A percentile compares a stretch with the other conserved stretches of the same genome.
Conservation (phyloP, 768 basidiomycete genomes). For the Tylopilus felleus region DNA sequence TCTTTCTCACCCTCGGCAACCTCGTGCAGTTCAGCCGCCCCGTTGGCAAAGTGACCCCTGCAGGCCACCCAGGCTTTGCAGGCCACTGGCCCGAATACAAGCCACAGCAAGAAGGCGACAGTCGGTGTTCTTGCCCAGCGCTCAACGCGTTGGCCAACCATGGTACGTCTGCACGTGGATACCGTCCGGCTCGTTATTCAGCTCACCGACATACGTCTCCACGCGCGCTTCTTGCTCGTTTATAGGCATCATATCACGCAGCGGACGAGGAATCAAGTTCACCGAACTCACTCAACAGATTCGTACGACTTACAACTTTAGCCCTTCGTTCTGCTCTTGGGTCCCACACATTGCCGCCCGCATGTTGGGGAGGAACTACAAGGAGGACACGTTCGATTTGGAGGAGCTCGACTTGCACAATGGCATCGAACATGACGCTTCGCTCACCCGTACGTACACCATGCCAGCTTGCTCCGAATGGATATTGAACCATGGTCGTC, state of each 20-base stretch:
- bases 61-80: conserved; percentile 53
- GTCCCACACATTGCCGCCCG: conserved; percentile 60
- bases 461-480: neutral
- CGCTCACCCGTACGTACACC: conserved; percentile 31
- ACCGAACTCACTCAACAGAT: conserved; percentile 40
- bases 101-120: conserved; percentile 58
- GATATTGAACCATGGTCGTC: neutral
- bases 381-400: conserved; percentile 58
- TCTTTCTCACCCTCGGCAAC: conserved; percentile 18
- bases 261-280: conserved; percentile 72
- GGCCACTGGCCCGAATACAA: conserved; percentile 71
- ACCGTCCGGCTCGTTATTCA: no score
- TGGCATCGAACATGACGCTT: conserved; percentile 41
- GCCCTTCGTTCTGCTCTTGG: conserved; percentile 62
- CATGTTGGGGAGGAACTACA: conserved; percentile 54
- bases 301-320: conserved; percentile 64
- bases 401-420: conserved; percentile 70
- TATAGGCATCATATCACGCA: conserved; percentile 46
- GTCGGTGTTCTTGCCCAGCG: conserved; percentile 70
- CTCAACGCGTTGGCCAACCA: conserved; percentile 84
- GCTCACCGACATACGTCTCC: neutral
- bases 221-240: no score
- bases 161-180: conserved; percentile 41
- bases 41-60: conserved; percentile 53
- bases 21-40: conserved; percentile 20